These are phyloP conservation scores for Allium sativum DNA, from an alignment of 106 monocot genomes.

Conservation along the genomic window DNA sequence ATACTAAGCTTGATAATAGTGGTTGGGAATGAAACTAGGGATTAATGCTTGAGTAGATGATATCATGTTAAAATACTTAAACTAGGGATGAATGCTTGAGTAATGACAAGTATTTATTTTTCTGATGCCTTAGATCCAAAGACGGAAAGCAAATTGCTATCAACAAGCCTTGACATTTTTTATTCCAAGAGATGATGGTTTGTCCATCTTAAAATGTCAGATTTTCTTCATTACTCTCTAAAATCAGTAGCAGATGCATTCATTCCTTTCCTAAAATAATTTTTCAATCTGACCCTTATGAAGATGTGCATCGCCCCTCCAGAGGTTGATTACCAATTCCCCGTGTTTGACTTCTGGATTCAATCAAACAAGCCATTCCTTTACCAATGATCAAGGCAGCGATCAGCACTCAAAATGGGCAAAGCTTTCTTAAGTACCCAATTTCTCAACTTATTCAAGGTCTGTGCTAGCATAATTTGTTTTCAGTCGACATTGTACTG, in stretches of 20 bases:
- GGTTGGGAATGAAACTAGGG: too few species aligned
- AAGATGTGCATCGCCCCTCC: conserved; percentile 44
- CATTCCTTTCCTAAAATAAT: neutral
- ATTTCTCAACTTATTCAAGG: conserved; percentile 13
- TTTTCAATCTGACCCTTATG: conserved; percentile 1
- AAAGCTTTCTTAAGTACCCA: conserved; percentile 15
- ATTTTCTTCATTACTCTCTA: conserved; percentile 4
- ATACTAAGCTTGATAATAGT: too few species aligned
- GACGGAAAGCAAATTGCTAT: neutral
- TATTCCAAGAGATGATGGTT: conserved; percentile 7
- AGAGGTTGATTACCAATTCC: conserved; percentile 43
- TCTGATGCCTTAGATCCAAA: neutral
- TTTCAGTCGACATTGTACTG: too few species aligned
- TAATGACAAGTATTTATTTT: too few species aligned
- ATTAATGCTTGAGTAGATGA: too few species aligned
- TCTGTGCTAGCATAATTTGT: too few species aligned
- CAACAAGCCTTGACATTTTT: conserved; percentile 1
- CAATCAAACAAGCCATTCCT: conserved; percentile 34
- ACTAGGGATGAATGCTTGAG: too few species aligned
- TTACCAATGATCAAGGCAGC: conserved; percentile 42
- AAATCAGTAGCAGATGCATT: neutral
- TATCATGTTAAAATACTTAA: too few species aligned
- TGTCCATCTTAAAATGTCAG: conserved; percentile 9
- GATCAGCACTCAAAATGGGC: conserved; percentile 16
- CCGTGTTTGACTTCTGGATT: conserved; percentile 11